Percentiles rank a stretch among this genome's conserved stretches.
Evolutionary conservation across 1,284 basidiomycete species (phyloP).

Genomic region (Marasmius sp.): DNA sequence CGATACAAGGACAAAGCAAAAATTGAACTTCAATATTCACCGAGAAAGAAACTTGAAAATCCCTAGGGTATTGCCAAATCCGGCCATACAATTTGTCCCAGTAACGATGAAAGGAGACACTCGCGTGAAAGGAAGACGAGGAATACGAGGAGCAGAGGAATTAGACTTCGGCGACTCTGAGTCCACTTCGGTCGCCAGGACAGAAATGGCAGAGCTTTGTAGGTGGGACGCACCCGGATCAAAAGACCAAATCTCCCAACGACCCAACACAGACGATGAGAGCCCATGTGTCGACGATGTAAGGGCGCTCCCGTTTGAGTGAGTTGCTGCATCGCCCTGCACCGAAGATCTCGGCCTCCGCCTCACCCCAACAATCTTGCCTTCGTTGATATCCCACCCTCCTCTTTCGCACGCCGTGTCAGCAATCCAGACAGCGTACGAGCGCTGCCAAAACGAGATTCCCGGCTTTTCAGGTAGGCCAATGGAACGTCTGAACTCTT

Average conservation of each 20-base stretch:
- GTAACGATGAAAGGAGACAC: constrained; percentile 60
- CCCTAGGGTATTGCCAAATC: constrained; percentile 81
- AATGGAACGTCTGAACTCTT: constrained; percentile 32
- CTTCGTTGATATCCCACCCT: constrained; percentile 63
- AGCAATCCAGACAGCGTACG: constrained; percentile 51
- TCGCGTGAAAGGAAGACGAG: constrained; percentile 76
- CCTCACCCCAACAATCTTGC: constrained; percentile 63
- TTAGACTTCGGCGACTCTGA: too few relatives aligned
- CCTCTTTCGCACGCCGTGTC: constrained; percentile 70
- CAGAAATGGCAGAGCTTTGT: constrained; percentile 38
- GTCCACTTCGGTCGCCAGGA: too few relatives aligned
- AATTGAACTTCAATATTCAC: background rate
- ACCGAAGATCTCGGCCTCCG: constrained; percentile 46
- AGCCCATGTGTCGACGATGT: constrained; percentile 42
- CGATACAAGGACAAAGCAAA: constrained; percentile 7
- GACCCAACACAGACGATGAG: constrained; percentile 60
- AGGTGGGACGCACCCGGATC: constrained; percentile 52
- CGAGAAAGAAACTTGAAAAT: constrained; percentile 49
- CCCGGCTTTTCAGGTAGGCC: constrained; percentile 39
- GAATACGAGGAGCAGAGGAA: constrained; percentile 28
- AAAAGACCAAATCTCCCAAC: constrained; percentile 81
- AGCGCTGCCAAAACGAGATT: constrained; percentile 51
- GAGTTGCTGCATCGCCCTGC: constrained; percentile 21
- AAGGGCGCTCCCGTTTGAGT: constrained; percentile 15
- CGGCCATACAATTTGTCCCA: constrained; percentile 56